These are phyloP conservation scores for Dactylellina cionopaga DNA, from an alignment of 2,329 filamentous ascomycete genomes.

Conservation along the genomic window DNA sequence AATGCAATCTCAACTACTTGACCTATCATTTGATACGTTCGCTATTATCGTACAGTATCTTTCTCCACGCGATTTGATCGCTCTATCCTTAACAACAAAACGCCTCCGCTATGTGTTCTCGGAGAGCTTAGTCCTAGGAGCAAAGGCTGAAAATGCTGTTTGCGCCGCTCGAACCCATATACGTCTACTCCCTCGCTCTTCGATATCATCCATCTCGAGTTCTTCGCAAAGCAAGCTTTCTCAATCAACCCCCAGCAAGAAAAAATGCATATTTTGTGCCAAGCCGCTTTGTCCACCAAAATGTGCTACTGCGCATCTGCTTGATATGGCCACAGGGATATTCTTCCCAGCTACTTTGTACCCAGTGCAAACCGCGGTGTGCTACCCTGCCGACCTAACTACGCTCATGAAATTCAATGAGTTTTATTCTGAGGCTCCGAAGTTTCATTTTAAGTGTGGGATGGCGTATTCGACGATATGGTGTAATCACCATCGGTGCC, in stretches of 20 bases:
- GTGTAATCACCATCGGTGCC: conserved; percentile 9
- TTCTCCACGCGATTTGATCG: neutral
- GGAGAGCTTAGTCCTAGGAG: neutral
- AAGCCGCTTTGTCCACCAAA: neutral
- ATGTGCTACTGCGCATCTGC: neutral
- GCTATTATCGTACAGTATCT: neutral
- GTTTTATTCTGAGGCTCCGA: too few relatives aligned
- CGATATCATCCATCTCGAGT: too few relatives aligned
- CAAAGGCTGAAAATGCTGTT: neutral
- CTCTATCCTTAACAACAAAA: conserved; percentile 8
- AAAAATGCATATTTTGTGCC: conserved; percentile 1
- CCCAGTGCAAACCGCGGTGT: neutral
- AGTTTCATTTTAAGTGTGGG: neutral
- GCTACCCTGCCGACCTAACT: neutral
- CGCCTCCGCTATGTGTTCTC: neutral
- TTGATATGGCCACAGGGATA: neutral
- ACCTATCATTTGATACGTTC: conserved; percentile 1
- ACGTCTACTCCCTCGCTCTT: neutral
- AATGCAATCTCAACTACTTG: too few relatives aligned
- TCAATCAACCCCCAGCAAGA: too few relatives aligned
- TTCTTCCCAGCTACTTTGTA: conserved; percentile 1
- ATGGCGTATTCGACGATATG: conserved; percentile 6
- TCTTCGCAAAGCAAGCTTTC: too few relatives aligned
- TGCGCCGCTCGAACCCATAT: neutral
- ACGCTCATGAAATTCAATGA: neutral